Conservation (phyloP, 2,329 filamentous ascomycete species). For the Sporothrix variecibatus region DNA sequence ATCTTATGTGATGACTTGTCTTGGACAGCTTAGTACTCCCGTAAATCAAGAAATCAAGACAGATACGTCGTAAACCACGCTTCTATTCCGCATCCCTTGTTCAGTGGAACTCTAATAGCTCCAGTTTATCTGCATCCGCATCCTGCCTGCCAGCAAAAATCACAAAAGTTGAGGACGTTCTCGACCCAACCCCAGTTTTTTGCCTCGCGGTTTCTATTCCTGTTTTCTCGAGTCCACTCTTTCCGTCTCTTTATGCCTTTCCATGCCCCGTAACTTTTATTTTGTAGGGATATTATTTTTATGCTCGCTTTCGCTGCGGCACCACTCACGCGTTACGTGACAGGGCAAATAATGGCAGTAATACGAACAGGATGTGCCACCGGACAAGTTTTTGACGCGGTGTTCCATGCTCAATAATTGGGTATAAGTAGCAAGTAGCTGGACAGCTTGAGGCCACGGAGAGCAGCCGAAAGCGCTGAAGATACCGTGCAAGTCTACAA, state of each 20-base stretch:
- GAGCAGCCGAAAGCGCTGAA: background rate
- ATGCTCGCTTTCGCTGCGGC: background rate
- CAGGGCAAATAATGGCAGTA: background rate
- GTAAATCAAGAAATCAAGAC: background rate
- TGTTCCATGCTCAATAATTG: background rate
- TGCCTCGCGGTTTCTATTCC: slow-evolving; percentile 10
- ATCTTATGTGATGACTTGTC: background rate
- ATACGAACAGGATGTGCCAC: background rate
- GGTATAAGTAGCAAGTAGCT: background rate
- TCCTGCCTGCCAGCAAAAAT: background rate
- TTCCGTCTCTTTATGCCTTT: background rate
- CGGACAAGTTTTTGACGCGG: background rate
- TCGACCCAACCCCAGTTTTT: background rate
- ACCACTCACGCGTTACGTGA: background rate
- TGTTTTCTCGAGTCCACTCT: background rate
- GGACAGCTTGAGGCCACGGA: background rate
- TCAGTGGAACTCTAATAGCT: background rate
- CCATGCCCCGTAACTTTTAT: background rate
- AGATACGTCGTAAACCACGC: background rate
- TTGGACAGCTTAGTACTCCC: background rate
- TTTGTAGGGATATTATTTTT: background rate
- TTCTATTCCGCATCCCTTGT: background rate
- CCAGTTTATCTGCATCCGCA: background rate
- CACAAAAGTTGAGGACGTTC: background rate
- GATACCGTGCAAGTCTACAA: background rate